phyloP scores from a whole-genome alignment of 2,329 filamentous ascomycete species.

The Fusarium oligoseptatum region DNA sequence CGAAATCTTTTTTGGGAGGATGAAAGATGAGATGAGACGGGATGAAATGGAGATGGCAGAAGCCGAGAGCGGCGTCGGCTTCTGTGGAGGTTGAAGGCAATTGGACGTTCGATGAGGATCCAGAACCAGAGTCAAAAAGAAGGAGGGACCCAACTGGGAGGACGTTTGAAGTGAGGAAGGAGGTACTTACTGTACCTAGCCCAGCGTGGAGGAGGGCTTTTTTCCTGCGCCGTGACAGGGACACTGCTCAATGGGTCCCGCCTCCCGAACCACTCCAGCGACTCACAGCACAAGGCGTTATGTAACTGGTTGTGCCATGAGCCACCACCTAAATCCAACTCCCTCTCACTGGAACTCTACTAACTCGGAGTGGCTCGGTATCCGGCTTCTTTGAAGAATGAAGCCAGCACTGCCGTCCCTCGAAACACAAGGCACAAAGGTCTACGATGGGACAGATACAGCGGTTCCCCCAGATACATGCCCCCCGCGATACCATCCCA shows the following conservation, averaged over 20 bases:
- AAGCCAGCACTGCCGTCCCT: background rate
- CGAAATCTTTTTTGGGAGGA: background rate
- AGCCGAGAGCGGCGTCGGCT: slow-evolving; percentile 3
- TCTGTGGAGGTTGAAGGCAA: slow-evolving; percentile 19
- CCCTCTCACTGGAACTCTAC: slow-evolving; percentile 12
- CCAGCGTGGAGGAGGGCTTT: slow-evolving; percentile 20
- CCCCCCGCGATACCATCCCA: background rate
- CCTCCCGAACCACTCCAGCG: slow-evolving; percentile 22
- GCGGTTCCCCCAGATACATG: background rate
- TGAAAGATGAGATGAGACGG: slow-evolving; percentile 7
- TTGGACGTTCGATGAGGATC: slow-evolving; percentile 1
- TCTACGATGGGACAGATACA: slow-evolving; percentile 7
- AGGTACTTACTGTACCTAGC: background rate
- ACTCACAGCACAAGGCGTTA: slow-evolving; percentile 37
- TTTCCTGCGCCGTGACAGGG: slow-evolving; percentile 9
- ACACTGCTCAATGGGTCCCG: slow-evolving; percentile 23
- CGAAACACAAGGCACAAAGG: background rate
- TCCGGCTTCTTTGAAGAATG: slow-evolving; percentile 10
- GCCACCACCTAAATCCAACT: slow-evolving; percentile 33
- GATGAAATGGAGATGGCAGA: slow-evolving; percentile 3
- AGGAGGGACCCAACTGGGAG: slow-evolving; percentile 5
- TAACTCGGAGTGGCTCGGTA: slow-evolving; percentile 26
- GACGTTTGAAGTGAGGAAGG: slow-evolving; percentile 12
- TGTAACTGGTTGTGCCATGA: slow-evolving; percentile 29
- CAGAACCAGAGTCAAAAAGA: slow-evolving; percentile 9